phyloP scores from a whole-genome alignment of 148 eudicot species.

The Diospyros lotus region DNA sequence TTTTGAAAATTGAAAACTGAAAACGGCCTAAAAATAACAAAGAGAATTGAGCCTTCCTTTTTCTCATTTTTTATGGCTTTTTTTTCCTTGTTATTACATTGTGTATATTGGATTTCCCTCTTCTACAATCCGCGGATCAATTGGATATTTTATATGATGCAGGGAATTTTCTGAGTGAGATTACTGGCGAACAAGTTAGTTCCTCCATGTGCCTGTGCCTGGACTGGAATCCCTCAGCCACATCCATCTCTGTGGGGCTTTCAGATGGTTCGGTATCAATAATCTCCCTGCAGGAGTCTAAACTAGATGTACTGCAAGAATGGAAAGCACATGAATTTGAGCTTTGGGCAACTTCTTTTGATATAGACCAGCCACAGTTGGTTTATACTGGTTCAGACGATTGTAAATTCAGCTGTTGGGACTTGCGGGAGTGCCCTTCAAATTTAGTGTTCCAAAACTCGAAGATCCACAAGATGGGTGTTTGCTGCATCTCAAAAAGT shows the following conservation, averaged over 20 bases:
- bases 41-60: no score
- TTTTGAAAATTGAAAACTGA: no score
- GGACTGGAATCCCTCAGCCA: constrained; percentile 75
- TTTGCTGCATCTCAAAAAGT: constrained; percentile 78
- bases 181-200: constrained; percentile 44
- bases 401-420: constrained; percentile 86
- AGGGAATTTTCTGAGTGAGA: constrained; percentile 52
- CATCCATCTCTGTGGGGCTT: constrained; percentile 72
- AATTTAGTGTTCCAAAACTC: constrained; percentile 64
- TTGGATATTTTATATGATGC: constrained; percentile 10
- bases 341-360: constrained; percentile 82
- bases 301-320: constrained; percentile 40
- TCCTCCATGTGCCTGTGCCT: constrained; percentile 88
- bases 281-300: constrained; percentile 54
- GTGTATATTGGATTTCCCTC: not conserved
- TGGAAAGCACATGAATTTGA: constrained; percentile 97
- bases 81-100: not conserved
- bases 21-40: no score
- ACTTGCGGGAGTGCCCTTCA: constrained; percentile 51
- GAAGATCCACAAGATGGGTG: constrained; percentile 78
- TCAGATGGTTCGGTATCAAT: constrained; percentile 82
- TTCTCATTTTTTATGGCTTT: no score
- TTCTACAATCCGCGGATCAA: not conserved
- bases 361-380: constrained; percentile 67
- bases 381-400: constrained; percentile 95